These are phyloP conservation scores for Syzygium malaccense DNA, from an alignment of 441 rosid genomes.

Conservation along the genomic window DNA sequence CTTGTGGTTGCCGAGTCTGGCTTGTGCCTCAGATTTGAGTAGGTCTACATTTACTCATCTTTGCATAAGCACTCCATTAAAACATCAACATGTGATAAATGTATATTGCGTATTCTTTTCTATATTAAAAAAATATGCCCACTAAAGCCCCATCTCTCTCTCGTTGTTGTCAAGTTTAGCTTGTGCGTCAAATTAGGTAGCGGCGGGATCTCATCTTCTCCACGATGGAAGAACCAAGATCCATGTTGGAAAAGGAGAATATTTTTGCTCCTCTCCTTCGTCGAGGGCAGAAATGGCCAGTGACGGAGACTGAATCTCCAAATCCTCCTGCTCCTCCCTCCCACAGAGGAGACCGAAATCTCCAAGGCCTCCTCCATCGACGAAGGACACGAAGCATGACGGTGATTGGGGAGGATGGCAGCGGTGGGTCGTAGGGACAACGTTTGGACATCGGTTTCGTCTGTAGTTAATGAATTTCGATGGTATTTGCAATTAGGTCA, in stretches of 20 bases:
- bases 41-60: too few species aligned
- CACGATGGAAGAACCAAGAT: background rate
- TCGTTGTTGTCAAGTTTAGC: too few species aligned
- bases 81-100: too few species aligned
- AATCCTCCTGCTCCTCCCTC: background rate
- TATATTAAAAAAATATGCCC: too few species aligned
- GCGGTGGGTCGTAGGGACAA: background rate
- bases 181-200: background rate
- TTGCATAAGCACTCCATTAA: too few species aligned
- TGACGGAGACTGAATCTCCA: background rate
- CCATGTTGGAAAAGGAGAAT: background rate
- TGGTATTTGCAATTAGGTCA: background rate
- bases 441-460: background rate
- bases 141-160: too few species aligned
- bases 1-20: background rate
- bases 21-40: too few species aligned
- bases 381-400: background rate
- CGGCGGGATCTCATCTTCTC: background rate
- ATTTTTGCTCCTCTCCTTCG: background rate
- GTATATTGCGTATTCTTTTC: too few species aligned
- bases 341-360: background rate
- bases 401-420: background rate
- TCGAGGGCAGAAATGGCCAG: background rate
- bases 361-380: rapidly evolving
- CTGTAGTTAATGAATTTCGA: background rate